Evolutionary conservation across 23 red algal genomes (phyloP).

Genomic region (Gracilaria gracilis): DNA sequence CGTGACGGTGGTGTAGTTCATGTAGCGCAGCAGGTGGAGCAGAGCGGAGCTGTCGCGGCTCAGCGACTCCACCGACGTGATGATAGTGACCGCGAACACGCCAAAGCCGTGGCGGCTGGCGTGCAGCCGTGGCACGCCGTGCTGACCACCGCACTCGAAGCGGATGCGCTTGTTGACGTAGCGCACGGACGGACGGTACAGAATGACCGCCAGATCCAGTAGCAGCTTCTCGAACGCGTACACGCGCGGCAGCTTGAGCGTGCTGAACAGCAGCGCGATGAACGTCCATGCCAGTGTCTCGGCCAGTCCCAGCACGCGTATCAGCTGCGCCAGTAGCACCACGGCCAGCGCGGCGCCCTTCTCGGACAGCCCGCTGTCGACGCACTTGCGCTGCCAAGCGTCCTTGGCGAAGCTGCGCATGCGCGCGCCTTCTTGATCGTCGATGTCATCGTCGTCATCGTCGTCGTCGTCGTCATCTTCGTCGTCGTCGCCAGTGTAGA

Average conservation of each 20-base stretch:
- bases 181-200: constrained; percentile 26
- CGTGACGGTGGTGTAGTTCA: constrained; percentile 28
- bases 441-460: no score
- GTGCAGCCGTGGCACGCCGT: constrained; percentile 11
- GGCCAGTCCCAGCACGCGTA: neutral
- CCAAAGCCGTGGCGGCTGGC: constrained; percentile 9
- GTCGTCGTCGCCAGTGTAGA: neutral
- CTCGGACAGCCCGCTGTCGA: neutral
- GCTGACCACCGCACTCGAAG: neutral
- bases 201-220: constrained; percentile 21
- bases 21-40: constrained; percentile 41
- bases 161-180: constrained; percentile 30
- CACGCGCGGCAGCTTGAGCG: constrained; percentile 24
- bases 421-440: neutral
- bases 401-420: neutral
- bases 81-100: constrained; percentile 20
- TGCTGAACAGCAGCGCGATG: neutral
- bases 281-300: neutral
- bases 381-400: neutral
- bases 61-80: constrained; percentile 19
- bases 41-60: constrained; percentile 29
- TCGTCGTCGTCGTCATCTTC: constrained; percentile 1
- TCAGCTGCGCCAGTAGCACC: neutral
- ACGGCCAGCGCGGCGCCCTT: neutral
- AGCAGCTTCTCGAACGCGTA: constrained; percentile 57